Percentiles rank a stretch among this genome's conserved stretches.
Conservation (phyloP, 169 alveolate species). For the Prorocentrum cordatum region DNA sequence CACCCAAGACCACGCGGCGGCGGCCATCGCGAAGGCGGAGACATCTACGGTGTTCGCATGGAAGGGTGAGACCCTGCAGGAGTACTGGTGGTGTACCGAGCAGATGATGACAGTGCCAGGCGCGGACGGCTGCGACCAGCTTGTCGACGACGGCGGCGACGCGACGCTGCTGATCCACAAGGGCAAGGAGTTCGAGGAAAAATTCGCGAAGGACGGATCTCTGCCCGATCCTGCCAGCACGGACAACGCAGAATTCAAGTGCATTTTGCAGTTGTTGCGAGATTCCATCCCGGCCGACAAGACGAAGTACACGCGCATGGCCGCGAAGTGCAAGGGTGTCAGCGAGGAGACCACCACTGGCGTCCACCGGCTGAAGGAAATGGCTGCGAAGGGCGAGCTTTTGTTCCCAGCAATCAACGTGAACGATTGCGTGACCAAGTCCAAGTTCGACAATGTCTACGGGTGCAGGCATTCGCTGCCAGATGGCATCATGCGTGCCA, state of each 20-base stretch:
- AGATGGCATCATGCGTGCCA: slow-evolving; percentile 94
- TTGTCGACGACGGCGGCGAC: slow-evolving; percentile 98
- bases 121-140: slow-evolving; percentile 89
- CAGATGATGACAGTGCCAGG: slow-evolving; percentile 91
- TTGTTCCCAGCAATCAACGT: slow-evolving; percentile 88
- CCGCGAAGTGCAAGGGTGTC: slow-evolving; percentile 84
- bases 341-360: slow-evolving; percentile 99
- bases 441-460: slow-evolving; percentile 94
- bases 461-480: slow-evolving; percentile 98
- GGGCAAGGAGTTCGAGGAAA: slow-evolving; percentile 76
- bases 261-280: slow-evolving; percentile 78
- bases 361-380: slow-evolving; percentile 87
- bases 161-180: slow-evolving; percentile 89
- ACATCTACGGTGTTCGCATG: slow-evolving; percentile 94
- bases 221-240: slow-evolving; percentile 72
- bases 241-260: slow-evolving; percentile 71
- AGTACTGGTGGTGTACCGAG: slow-evolving; percentile 96
- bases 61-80: slow-evolving; percentile 92
- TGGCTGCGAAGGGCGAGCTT: slow-evolving; percentile 84
- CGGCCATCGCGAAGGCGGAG: slow-evolving; percentile 84
- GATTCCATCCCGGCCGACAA: slow-evolving; percentile 82
- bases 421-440: slow-evolving; percentile 88
- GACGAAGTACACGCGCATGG: slow-evolving; percentile 86
- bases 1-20: slow-evolving; percentile 97
- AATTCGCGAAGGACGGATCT: slow-evolving; percentile 55